Evolutionary conservation across 306 rosid species (phyloP).

Genomic region (Gillenia trifoliata): DNA sequence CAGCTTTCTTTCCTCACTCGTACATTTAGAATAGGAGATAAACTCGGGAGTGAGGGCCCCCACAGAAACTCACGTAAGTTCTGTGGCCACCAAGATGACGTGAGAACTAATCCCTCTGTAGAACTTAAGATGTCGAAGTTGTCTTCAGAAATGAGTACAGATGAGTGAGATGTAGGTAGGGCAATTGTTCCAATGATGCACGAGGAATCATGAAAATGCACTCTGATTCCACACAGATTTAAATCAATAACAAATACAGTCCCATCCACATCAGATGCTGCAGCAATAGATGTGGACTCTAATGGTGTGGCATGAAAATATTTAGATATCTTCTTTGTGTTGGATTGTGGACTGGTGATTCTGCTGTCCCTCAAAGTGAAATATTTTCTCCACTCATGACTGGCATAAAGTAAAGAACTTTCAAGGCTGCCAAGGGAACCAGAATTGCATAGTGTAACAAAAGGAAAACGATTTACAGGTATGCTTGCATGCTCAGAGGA

Average conservation of each 20-base stretch:
- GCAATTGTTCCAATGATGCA: constrained; percentile 60
- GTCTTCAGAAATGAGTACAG: constrained; percentile 47
- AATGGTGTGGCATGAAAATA: constrained; percentile 27
- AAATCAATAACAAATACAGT: constrained; percentile 44
- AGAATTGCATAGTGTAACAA: constrained; percentile 55
- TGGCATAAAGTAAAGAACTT: constrained; percentile 41
- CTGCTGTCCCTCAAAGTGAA: constrained; percentile 47
- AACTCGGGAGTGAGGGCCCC: constrained; percentile 65
- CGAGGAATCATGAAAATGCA: constrained; percentile 87
- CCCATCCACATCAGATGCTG: constrained; percentile 30
- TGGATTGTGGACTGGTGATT: constrained; percentile 29
- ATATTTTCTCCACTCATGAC: constrained; percentile 72
- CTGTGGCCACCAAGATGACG: constrained; percentile 63
- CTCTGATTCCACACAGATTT: constrained; percentile 44
- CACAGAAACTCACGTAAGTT: constrained; percentile 60
- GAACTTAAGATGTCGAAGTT: constrained; percentile 59
- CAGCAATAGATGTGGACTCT: constrained; percentile 23
- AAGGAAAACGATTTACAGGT: constrained; percentile 72
- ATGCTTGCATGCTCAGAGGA: constrained; percentile 62
- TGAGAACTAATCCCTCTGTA: constrained; percentile 63
- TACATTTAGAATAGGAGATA: constrained; percentile 76
- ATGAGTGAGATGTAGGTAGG: constrained; percentile 54
- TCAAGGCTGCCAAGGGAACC: constrained; percentile 62
- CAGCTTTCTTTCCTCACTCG: constrained; percentile 49
- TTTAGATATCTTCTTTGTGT: constrained; percentile 27